A percentile compares a stretch with the other conserved stretches of the same genome.
Conservation (phyloP, 371 early-diverging fungal genomes). For the Mitosporidium daphniae region DNA sequence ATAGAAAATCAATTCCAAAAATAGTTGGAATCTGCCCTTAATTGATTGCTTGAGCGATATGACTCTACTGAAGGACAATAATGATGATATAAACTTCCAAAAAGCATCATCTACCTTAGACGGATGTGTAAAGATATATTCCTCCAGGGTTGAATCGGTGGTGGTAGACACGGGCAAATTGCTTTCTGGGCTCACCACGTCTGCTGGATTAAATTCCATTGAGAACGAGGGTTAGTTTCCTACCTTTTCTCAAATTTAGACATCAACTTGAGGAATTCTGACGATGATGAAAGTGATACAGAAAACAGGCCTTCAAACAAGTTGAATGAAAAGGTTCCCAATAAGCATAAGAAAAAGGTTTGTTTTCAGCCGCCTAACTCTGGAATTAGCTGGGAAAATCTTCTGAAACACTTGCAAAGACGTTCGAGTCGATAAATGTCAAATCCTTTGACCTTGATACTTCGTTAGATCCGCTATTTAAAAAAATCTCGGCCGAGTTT, state of each 20-base stretch:
- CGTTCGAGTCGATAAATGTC: constrained; percentile 24
- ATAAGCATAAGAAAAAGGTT: not conserved
- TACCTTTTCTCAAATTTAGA: not conserved
- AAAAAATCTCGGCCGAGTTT: constrained; percentile 79
- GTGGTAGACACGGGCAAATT: constrained; percentile 70
- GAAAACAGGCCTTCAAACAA: too few relatives aligned
- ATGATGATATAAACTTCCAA: constrained; percentile 87
- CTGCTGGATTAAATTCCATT: too few relatives aligned
- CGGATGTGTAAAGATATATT: constrained; percentile 91
- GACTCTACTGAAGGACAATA: constrained; percentile 55
- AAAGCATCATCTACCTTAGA: constrained; percentile 93
- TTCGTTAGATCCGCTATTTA: constrained; percentile 68
- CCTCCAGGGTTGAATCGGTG: constrained; percentile 87
- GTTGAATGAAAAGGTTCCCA: not conserved
- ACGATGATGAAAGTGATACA: not conserved
- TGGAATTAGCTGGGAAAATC: not conserved
- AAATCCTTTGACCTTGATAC: constrained; percentile 66
- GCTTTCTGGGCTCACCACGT: constrained; percentile 31
- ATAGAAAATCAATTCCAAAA: constrained; percentile 79
- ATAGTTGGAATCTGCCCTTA: constrained; percentile 83
- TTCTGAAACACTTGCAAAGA: constrained; percentile 16
- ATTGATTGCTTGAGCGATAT: constrained; percentile 93
- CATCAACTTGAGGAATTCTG: too few relatives aligned
- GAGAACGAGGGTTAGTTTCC: not conserved
- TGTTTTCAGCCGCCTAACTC: not conserved